Conservation (phyloP, 148 eudicot species). For the Vaccinium macrocarpon region DNA sequence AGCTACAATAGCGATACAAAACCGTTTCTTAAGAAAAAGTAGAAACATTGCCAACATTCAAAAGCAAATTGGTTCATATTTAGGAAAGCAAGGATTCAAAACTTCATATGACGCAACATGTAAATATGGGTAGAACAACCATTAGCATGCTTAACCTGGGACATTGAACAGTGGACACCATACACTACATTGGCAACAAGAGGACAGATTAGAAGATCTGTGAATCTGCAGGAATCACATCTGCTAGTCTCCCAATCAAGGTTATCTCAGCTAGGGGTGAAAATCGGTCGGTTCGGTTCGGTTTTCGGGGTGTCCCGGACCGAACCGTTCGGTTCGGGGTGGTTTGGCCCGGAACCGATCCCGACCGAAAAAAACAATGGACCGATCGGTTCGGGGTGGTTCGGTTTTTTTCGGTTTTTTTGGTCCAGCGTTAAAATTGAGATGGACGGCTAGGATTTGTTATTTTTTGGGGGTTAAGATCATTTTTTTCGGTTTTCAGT, state of each 20-base stretch:
- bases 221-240: neutral
- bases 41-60: neutral
- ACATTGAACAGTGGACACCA: neutral
- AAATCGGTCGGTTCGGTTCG: too few relatives aligned
- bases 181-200: neutral
- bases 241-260: neutral
- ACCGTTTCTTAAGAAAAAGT: neutral
- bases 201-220: neutral
- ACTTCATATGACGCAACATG: neutral
- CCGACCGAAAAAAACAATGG: too few relatives aligned
- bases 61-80: neutral
- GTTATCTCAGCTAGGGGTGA: neutral
- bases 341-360: too few relatives aligned
- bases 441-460: too few relatives aligned
- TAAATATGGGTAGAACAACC: neutral
- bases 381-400: too few relatives aligned
- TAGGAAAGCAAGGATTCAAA: neutral
- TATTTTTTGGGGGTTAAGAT: too few relatives aligned
- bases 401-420: too few relatives aligned
- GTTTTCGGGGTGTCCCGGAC: too few relatives aligned
- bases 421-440: too few relatives aligned
- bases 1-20: neutral
- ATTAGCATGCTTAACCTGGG: neutral
- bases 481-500: too few relatives aligned
- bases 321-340: too few relatives aligned